Percentiles rank a stretch among this genome's conserved stretches.
Conservation (phyloP, 2,329 filamentous ascomycete genomes). For the Sporothrix luriei region DNA sequence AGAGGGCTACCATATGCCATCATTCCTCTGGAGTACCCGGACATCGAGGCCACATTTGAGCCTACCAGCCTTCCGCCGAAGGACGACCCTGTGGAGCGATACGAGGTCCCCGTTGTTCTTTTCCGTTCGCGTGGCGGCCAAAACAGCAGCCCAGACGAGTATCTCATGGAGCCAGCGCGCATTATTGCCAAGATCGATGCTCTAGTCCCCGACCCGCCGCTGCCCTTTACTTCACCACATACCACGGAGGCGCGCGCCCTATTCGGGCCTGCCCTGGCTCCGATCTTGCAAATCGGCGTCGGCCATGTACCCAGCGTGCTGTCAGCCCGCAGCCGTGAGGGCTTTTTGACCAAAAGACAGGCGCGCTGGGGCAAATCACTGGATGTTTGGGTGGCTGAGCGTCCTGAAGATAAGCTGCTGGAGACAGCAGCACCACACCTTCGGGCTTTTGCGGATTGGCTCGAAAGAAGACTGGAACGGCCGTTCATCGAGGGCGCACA, state of each 20-base stretch:
- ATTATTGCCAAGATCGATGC: conserved; percentile 9
- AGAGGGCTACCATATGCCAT: neutral
- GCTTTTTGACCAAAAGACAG: conserved; percentile 5
- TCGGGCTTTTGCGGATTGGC: neutral
- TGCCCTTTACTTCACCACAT: neutral
- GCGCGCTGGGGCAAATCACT: conserved; percentile 17
- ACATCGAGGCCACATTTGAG: conserved; percentile 4
- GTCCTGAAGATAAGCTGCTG: neutral
- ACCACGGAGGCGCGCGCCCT: neutral
- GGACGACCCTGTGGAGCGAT: conserved; percentile 11
- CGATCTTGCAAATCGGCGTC: neutral
- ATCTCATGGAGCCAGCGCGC: neutral
- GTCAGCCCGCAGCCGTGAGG: conserved; percentile 7
- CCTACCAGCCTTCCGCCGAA: neutral
- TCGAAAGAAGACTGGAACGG: neutral
- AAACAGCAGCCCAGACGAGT: neutral
- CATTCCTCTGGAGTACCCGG: neutral
- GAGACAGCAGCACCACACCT: neutral
- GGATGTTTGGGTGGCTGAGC: conserved; percentile 13
- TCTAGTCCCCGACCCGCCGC: neutral
- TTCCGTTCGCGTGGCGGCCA: neutral
- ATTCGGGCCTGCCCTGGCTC: neutral
- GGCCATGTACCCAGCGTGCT: neutral
- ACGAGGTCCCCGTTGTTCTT: conserved; percentile 1
- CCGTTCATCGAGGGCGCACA: conserved; percentile 2